phyloP scores from a whole-genome alignment of 2,329 filamentous ascomycete species.

The Diaporthe vexans region DNA sequence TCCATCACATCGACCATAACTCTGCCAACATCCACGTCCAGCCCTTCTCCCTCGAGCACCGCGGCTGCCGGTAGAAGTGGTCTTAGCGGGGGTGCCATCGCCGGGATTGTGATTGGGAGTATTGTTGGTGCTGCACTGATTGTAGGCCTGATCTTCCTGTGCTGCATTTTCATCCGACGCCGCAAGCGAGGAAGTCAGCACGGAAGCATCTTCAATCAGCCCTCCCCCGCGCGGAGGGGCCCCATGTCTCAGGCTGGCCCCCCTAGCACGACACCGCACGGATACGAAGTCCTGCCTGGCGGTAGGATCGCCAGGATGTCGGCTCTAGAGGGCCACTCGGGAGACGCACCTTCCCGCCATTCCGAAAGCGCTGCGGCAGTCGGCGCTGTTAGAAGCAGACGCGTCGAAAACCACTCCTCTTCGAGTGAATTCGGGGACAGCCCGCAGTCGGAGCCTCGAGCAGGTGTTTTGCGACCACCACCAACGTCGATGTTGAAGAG shows the following conservation, averaged over 20 bases:
- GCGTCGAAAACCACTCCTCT: constrained; percentile 71
- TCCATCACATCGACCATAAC: constrained; percentile 78
- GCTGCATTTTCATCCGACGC: constrained; percentile 65
- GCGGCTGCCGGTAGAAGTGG: constrained; percentile 50
- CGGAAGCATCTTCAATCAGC: constrained; percentile 89
- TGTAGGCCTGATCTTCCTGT: constrained; percentile 77
- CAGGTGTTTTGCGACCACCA: constrained; percentile 69
- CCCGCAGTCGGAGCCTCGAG: constrained; percentile 75
- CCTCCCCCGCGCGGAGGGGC: constrained; percentile 76
- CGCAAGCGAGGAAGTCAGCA: constrained; percentile 72
- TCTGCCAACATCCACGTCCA: constrained; percentile 64
- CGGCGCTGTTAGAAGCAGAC: constrained; percentile 61
- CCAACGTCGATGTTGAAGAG: constrained; percentile 72
- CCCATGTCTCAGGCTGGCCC: constrained; percentile 57
- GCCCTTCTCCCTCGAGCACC: constrained; percentile 57
- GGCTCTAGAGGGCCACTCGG: constrained; percentile 83
- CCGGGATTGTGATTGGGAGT: constrained; percentile 88
- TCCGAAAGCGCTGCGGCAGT: constrained; percentile 61
- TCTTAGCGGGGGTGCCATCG: constrained; percentile 88
- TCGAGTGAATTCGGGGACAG: constrained; percentile 81
- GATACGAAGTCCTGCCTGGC: constrained; percentile 84
- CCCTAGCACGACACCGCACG: constrained; percentile 57
- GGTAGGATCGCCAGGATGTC: constrained; percentile 97
- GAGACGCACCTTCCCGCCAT: constrained; percentile 70
- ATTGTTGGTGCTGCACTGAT: constrained; percentile 79